phyloP scores from a whole-genome alignment of 2,329 filamentous ascomycete species.

The Fusarium mundagurra region DNA sequence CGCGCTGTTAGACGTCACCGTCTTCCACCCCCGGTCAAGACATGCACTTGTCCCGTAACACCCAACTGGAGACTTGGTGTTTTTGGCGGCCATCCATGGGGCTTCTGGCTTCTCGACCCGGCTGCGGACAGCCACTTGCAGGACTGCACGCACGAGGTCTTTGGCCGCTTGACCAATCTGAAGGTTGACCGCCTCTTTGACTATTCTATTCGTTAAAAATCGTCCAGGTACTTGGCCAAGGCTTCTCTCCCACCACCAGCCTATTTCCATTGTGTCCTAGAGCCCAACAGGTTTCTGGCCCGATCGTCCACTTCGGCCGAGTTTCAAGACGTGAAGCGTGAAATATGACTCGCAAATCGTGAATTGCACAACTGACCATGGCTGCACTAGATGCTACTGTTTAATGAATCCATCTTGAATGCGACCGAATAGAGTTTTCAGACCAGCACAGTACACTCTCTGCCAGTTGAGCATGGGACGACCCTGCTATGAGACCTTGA shows the following conservation, averaged over 20 bases:
- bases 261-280: slow-evolving; percentile 26
- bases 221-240: slow-evolving; percentile 18
- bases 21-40: slow-evolving; percentile 14
- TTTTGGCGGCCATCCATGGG: slow-evolving; percentile 20
- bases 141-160: slow-evolving; percentile 28
- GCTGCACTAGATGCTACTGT: slow-evolving; percentile 37
- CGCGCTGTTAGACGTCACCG: slow-evolving; percentile 40
- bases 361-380: slow-evolving; percentile 31
- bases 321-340: slow-evolving; percentile 25
- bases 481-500: slow-evolving; percentile 35
- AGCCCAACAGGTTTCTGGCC: slow-evolving; percentile 18
- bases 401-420: slow-evolving; percentile 42
- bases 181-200: slow-evolving; percentile 40
- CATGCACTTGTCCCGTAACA: slow-evolving; percentile 21
- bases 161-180: slow-evolving; percentile 36
- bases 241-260: slow-evolving; percentile 12
- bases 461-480: slow-evolving; percentile 30
- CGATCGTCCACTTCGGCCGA: slow-evolving; percentile 19
- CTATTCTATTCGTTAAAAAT: slow-evolving; percentile 33
- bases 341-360: slow-evolving; percentile 36
- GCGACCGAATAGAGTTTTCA: slow-evolving; percentile 37
- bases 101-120: slow-evolving; percentile 35
- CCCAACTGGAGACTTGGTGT: slow-evolving; percentile 25
- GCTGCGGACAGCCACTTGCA: slow-evolving; percentile 36
- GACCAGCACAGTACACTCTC: slow-evolving; percentile 38